Base-by-base conservation (phyloP, 2,329 filamentous ascomycete species). In the Trematosphaeria pertusa region DNA sequence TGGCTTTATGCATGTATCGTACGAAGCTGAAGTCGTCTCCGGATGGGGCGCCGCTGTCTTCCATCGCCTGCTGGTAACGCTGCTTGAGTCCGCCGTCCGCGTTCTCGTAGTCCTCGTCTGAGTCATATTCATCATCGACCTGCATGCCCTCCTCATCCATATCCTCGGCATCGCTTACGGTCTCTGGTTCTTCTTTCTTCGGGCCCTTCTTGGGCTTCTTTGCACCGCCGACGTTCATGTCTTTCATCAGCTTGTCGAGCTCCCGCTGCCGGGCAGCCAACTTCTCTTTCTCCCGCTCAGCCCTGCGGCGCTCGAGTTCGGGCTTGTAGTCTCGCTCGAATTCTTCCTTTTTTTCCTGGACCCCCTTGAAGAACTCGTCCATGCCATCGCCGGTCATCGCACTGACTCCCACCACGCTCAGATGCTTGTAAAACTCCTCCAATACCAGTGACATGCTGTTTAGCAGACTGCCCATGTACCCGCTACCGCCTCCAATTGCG, bases 381-480 rank as follows among this genome's bases (percentile, higher is more conserved):
- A 99, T 84, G 3, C 94, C 95, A 0, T 89, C 87, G 17, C 94
- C 94, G 0, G 93, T 90, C 84, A 96, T 93, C 6, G 91, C 89
- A 58, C 90, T 96, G 10, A 99, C 95, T 0, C 88, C 91, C 0
- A 99, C 93, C 7, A 99, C 89, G 65, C 85, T 95, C 24, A 99
- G 78, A 66, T 97, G 91, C 30, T 90, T 87, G 73, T 99, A 99
- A 67, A 99, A 99, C 70, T 99, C 94, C 65, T 99, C 94, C 24
- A 99, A 79, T 82, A 99, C 91, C 52, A 97, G 78, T 66, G 91
- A 96, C 94, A 99, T 99, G 65, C 91, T 96, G 79, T 97, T 97
- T 41, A 99, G 81, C 44, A 97, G 76, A 57, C 89, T 95, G 43
- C 89, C 88, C 94, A 99, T 97, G 76, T 99, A 99, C 11, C 94